Percentiles rank a stretch among this genome's conserved stretches.
Conservation (phyloP, 139 green algal genomes). For the Nannochloris sp. region DNA sequence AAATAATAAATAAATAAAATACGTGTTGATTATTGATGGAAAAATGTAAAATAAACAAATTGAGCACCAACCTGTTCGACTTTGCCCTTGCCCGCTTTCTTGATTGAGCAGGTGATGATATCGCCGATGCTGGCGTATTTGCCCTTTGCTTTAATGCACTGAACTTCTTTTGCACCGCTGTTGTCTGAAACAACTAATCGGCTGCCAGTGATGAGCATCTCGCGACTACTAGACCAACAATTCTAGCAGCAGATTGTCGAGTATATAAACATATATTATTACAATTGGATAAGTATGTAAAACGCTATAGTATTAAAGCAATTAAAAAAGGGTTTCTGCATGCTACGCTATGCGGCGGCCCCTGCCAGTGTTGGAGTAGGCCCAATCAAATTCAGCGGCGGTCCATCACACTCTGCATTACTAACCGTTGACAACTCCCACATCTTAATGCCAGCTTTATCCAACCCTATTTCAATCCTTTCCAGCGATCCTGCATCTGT, state of each 20-base stretch:
- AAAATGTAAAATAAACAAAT: neutral
- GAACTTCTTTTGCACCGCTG: slow-evolving; percentile 43
- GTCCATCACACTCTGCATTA: slow-evolving; percentile 45
- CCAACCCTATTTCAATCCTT: slow-evolving; percentile 16
- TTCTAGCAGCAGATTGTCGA: too few species aligned
- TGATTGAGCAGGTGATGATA: slow-evolving; percentile 55
- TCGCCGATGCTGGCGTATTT: slow-evolving; percentile 35
- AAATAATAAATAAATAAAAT: neutral
- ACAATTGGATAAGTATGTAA: too few species aligned
- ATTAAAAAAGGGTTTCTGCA: too few species aligned
- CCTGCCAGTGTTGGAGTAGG: too few species aligned
- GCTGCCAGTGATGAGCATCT: slow-evolving; percentile 33
- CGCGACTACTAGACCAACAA: too few species aligned
- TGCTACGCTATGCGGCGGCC: too few species aligned
- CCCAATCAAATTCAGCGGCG: slow-evolving; percentile 3
- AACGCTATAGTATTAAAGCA: too few species aligned
- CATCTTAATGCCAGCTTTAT: slow-evolving; percentile 58
- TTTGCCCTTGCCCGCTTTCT: slow-evolving; percentile 39
- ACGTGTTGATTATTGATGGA: neutral
- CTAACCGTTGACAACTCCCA: slow-evolving; percentile 83
- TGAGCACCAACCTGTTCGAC: slow-evolving; percentile 19
- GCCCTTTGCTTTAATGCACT: slow-evolving; percentile 45
- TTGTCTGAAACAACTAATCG: slow-evolving; percentile 42
- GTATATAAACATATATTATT: too few species aligned
- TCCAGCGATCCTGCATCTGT: neutral